A percentile compares a stretch with the other conserved stretches of the same genome.
Evolutionary conservation across 2,329 filamentous ascomycete genomes (phyloP).

Genomic region (Thelonectria blattea): DNA sequence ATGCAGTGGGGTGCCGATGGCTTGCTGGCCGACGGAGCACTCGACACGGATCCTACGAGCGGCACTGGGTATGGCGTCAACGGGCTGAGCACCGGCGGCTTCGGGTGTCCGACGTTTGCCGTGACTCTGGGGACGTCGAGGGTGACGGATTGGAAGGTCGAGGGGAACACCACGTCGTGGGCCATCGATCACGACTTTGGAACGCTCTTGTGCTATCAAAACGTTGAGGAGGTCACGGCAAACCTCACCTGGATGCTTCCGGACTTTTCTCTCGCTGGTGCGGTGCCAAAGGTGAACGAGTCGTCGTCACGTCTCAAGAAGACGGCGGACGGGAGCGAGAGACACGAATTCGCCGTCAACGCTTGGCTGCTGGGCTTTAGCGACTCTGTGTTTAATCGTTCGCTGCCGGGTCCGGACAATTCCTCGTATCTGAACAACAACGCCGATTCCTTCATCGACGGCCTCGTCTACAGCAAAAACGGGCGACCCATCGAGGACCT

Average conservation of each 20-base stretch:
- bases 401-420: slow-evolving; percentile 22
- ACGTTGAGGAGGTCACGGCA: slow-evolving; percentile 30
- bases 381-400: slow-evolving; percentile 28
- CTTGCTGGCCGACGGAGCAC: slow-evolving; percentile 28
- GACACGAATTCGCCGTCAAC: slow-evolving; percentile 29
- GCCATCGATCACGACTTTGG: slow-evolving; percentile 30
- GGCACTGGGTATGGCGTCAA: slow-evolving; percentile 19
- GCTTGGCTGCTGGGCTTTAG: slow-evolving; percentile 27
- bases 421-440: slow-evolving; percentile 18
- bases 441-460: slow-evolving; percentile 31
- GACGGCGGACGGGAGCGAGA: slow-evolving; percentile 18
- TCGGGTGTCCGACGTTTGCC: slow-evolving; percentile 26
- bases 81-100: slow-evolving; percentile 18
- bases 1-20: slow-evolving; percentile 25
- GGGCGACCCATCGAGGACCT: slow-evolving; percentile 22
- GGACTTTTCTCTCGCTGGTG: slow-evolving; percentile 24
- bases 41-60: slow-evolving; percentile 27
- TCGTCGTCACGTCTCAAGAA: slow-evolving; percentile 19
- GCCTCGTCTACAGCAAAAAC: slow-evolving; percentile 23
- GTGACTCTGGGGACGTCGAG: slow-evolving; percentile 24
- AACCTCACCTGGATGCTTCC: slow-evolving; percentile 32
- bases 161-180: slow-evolving; percentile 20
- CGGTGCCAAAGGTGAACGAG: slow-evolving; percentile 16
- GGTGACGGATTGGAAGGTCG: slow-evolving; percentile 4
- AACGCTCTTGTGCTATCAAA: slow-evolving; percentile 34